Evolutionary conservation across 305 asterid genomes (phyloP), one percentile per base, ranked within the genome.

Genomic region (Coffea humblotiana): DNA sequence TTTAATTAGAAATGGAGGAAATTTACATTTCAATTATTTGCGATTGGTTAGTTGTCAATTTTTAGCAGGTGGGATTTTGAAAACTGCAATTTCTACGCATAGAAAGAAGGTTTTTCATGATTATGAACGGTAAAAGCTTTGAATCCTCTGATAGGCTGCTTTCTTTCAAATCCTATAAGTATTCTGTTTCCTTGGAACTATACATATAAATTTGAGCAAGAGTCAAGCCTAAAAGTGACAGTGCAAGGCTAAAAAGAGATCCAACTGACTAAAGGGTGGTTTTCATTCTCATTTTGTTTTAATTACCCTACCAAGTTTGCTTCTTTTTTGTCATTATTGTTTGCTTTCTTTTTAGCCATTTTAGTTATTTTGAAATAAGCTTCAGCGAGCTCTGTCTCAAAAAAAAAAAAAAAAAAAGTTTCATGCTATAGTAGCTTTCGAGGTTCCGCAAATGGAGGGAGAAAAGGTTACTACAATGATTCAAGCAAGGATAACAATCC

Each of bases 391-490:
- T 73, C 32, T 32, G 32, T 32, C 32, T 32, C 32, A 32, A 32
- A 32, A 32, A 1, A 32, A 32, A 32, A 32, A 32, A n/a, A 32
- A 32, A 32, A 32, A 32, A 29, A 29, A 29, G 32, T 29, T 29
- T 1, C 48, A 23, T 51, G n/a, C 67, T 48, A 74, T 32, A 1
- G 8, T 49, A 35, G 72, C 21, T 54, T 71, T 45, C 72, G 37
- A 61, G 13, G 52, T 25, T 66, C 16, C 51, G 61, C 49, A 21
- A 32, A 86, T 79, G 80, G 78, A 80, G 75, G 77, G 32, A 43
- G 85, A 77, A 76, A 70, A 81, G 78, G 81, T 68, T 56, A 14
- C 37, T 65, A 35, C 74, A 61, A 64, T 66, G 75, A 69, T 75
- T 78, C 75, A 74, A 78, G 78, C 71, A 74, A 70, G 51, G 25